Evolutionary conservation across 306 rosid species (phyloP), one percentile per base, ranked within the genome.

Genomic region (Morella rubra): DNA sequence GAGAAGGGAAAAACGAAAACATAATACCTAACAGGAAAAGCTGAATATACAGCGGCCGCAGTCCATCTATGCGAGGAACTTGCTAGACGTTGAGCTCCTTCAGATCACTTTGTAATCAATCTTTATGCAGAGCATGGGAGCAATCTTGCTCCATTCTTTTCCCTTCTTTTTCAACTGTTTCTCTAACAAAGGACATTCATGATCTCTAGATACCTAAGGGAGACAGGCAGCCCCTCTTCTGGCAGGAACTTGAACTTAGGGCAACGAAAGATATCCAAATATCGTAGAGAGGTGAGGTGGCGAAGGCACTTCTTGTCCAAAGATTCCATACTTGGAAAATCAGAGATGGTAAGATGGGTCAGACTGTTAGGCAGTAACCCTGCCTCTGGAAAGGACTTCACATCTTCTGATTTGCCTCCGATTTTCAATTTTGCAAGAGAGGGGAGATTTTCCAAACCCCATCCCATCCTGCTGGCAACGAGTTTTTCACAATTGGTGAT

Each of bases 211-310:
- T 44, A 76, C 73, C 0, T 0, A 20, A 85, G 76, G 58, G 72
- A 71, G 24, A 42, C 5, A 2, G 69, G 60, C 4, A 72, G 7
- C 1, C 42, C n/a, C 24, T 79, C 73, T 27, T 73, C 69, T 24
- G 81, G 82, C 58, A 83, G 44, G 58, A 20, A 18, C 44, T 20
- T 69, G 27, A 86, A 77, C 46, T 11, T 4, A 0, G 69, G 53
- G 18, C 89, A 86, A 0, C 0, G 0, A 0, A 0, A 0, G 4
- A 86, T 12, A 0, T 0, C 0, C 73, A 76, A 22, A 9, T 46
- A 2, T 66, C 52, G 55, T 41, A 76, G 79, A 20, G 18, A 67
- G 11, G 18, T 8, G 6, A 76, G 67, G 3, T 44, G 11, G 41
- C 14, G 46, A 0, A 66, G 7, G 4, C 67, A 27, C 22, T 22